Evolutionary conservation across 2,329 filamentous ascomycete genomes (phyloP), one percentile per base, ranked within the genome.

Genomic region (Curvularia verruculosa): DNA sequence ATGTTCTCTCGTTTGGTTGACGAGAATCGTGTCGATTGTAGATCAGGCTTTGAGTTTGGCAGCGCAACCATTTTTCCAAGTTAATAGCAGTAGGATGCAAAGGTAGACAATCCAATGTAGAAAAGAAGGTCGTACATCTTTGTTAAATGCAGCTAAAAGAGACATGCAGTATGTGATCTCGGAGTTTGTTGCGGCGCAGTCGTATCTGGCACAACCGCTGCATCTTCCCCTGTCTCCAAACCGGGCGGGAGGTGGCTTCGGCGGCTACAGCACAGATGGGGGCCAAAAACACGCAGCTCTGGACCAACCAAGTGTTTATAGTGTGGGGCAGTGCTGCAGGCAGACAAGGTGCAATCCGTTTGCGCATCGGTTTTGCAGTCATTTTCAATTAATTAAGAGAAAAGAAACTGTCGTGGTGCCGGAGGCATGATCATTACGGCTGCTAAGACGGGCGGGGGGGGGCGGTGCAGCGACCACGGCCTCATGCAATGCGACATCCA

Each of bases 171-270:
- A 15, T 43, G 29, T n/a, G 18, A 24, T 45, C 29, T 31, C 28
- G 19, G 12, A 23, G 44, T 15, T 18, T 43, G 40, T 21, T 60
- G 55, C 58, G 58, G 58, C 58, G 58, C 58, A 60, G 58, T 49
- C 34, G 36, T 36, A 31, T 55, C 15, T 37, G 44, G 58, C 37
- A 41, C 36, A 40, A 34, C 19, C 8, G 39, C 39, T 28, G 44
- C 47, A 54, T 48, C 47, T 37, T 23, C 10, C 46, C 51, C 53
- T 39, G 23, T 28, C 31, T 23, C 29, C 15, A 24, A 39, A 41
- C 45, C 46, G 44, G 52, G 57, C 28, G 31, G 41, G 49, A 49
- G 43, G 47, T 56, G 47, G 43, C 34, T 48, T 52, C 40, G 54
- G 58, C 50, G 51, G 47, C 44, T 58, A 58, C 36, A 34, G 49